Evolutionary conservation across 2,329 filamentous ascomycete genomes (phyloP).

Genomic region (Apiospora koreana): DNA sequence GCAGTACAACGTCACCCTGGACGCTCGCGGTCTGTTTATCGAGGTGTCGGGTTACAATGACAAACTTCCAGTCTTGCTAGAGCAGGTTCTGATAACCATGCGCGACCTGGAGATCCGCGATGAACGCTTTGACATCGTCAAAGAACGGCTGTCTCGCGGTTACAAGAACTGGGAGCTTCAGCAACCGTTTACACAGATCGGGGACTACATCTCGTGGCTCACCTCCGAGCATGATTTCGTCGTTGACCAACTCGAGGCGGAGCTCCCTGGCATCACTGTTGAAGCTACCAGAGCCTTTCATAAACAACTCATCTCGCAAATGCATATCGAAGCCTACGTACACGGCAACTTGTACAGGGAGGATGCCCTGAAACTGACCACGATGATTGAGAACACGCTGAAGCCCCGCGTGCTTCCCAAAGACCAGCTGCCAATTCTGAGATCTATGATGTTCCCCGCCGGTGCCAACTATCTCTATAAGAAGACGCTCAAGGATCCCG

Average conservation of each 20-base stretch:
- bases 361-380: slow-evolving; percentile 81
- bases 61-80: slow-evolving; percentile 86
- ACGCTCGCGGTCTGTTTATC: slow-evolving; percentile 73
- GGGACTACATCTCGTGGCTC: slow-evolving; percentile 80
- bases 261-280: slow-evolving; percentile 72
- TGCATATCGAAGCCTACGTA: slow-evolving; percentile 84
- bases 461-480: slow-evolving; percentile 85
- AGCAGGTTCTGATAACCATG: slow-evolving; percentile 85
- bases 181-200: slow-evolving; percentile 86
- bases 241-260: slow-evolving; percentile 76
- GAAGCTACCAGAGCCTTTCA: slow-evolving; percentile 77
- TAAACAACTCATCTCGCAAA: slow-evolving; percentile 76
- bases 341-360: slow-evolving; percentile 96
- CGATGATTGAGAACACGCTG: slow-evolving; percentile 77
- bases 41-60: slow-evolving; percentile 92
- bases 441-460: slow-evolving; percentile 75
- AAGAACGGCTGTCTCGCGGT: slow-evolving; percentile 75
- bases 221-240: slow-evolving; percentile 75
- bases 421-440: slow-evolving; percentile 76
- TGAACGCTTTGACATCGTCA: slow-evolving; percentile 90
- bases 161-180: slow-evolving; percentile 87
- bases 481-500: slow-evolving; percentile 78
- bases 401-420: slow-evolving; percentile 73
- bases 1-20: slow-evolving; percentile 75
- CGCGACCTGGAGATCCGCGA: slow-evolving; percentile 79